Base-by-base conservation (phyloP, 495 filamentous ascomycete species). In the Tuber calosporum region DNA sequence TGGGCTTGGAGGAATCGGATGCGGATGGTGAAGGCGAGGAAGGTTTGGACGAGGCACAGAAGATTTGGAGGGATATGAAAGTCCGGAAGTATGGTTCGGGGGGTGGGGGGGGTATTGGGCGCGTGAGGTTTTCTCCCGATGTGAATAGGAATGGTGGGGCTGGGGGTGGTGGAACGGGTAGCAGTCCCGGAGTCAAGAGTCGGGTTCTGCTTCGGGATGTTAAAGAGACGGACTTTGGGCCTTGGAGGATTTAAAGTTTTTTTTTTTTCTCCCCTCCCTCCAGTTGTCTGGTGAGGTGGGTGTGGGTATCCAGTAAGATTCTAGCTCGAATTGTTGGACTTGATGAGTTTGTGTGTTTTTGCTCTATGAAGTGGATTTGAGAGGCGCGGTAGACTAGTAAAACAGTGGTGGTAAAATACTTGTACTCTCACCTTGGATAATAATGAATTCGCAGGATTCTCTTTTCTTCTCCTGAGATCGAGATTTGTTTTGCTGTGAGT, bases 181-280 rank as follows among this genome's bases (percentile, higher is more conserved):
- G 42, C 8, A 72, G 66, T 40, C 66, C 58, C 0, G 58, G 66
- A 8, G 48, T 74, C 17, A 66, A 77, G 13, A 79, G 77, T n/a
- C 38, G 76, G 45, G 69, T 81, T 22, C 81, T 72, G 13, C 67
- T 79, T 13, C 74, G 80, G 30, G 74, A 79, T 77, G 68, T 81
- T 15, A 71, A 72, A 26, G 79, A 81, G 67, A 81, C 79, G 8
- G 79, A 81, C 72, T 81, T 81, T 67, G 74, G 73, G 39, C 80
- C 79, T 20, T 81, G 80, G 80, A 80, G 67, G 1, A 37, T 81
- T 73, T 81, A 30, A 48, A 74, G 20, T 30, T 43, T 39, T 17
- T 5, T 69, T n/a, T 40, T 69, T 22, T 69, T 45, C 6, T 20
- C 30, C 9, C 3, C n/a, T 13, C 0, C 3, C 9, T 58, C 22